phyloP scores from a whole-genome alignment of 257 asterid genomes.

The Solanum etuberosum region DNA sequence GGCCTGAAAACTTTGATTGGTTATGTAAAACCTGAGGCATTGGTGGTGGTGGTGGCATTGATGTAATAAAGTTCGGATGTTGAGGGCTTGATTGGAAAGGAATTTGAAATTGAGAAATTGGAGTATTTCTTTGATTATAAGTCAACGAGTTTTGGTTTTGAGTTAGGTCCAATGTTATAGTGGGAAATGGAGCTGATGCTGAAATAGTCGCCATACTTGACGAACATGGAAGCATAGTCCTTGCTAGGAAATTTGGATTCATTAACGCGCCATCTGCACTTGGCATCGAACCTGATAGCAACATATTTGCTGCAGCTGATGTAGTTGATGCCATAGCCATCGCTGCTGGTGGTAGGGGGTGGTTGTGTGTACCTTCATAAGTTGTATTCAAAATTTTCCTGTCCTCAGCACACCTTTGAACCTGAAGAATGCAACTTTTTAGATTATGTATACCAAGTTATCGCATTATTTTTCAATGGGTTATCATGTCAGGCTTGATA shows the following conservation, averaged over 20 bases:
- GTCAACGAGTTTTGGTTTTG: slow-evolving; percentile 16
- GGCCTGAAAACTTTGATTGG: slow-evolving; percentile 66
- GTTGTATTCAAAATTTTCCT: slow-evolving; percentile 47
- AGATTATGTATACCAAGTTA: no score
- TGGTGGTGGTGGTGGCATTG: slow-evolving; percentile 5
- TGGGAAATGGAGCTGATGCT: slow-evolving; percentile 73
- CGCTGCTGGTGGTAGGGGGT: slow-evolving; percentile 75
- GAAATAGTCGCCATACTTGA: slow-evolving; percentile 63
- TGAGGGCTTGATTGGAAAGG: slow-evolving; percentile 26
- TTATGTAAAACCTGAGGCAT: slow-evolving; percentile 32
- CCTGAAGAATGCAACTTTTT: slow-evolving; percentile 17
- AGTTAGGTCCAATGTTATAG: slow-evolving; percentile 66
- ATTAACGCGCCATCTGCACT: slow-evolving; percentile 41
- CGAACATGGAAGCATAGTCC: slow-evolving; percentile 44
- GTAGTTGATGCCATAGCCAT: slow-evolving; percentile 85
- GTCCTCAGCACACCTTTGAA: slow-evolving; percentile 69
- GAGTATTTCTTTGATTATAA: slow-evolving; percentile 15
- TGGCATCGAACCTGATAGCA: slow-evolving; percentile 64
- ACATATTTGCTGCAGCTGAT: slow-evolving; percentile 69
- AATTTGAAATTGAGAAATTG: slow-evolving; percentile 20
- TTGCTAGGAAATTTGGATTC: slow-evolving; percentile 40
- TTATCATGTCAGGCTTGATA: background rate
- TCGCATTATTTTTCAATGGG: background rate
- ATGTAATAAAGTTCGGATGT: slow-evolving; percentile 4
- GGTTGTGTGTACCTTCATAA: slow-evolving; percentile 71